Evolutionary conservation across 805 yeast species (phyloP).

Genomic region (Candida silvatica): DNA sequence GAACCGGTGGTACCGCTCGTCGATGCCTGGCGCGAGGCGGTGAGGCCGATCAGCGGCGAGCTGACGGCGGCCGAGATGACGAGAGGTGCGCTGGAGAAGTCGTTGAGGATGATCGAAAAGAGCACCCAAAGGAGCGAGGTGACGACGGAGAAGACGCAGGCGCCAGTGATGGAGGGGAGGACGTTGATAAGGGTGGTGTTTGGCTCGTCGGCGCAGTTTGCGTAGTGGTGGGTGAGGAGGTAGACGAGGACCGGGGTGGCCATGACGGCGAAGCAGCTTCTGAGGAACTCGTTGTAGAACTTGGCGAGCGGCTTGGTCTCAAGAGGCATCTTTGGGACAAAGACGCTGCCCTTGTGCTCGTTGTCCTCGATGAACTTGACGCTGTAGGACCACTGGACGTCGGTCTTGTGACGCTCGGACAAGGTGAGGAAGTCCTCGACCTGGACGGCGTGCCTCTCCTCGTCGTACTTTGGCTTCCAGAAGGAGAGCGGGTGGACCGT

Average conservation of each 20-base stretch:
- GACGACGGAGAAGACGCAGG: not conserved
- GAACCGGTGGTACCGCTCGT: not conserved
- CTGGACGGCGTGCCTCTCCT: constrained; percentile 2
- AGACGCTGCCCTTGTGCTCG: not conserved
- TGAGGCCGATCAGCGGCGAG: constrained; percentile 3
- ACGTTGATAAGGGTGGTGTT: not conserved
- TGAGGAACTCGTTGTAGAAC: not conserved
- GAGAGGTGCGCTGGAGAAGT: not conserved
- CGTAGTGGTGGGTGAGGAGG: not conserved
- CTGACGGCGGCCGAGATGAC: not conserved
- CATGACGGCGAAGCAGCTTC: not conserved
- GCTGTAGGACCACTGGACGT: constrained; percentile 1
- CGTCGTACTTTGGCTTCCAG: not conserved
- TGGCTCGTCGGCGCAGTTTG: not conserved
- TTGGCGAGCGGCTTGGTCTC: not conserved
- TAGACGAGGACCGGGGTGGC: not conserved
- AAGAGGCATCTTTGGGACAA: constrained; percentile 2
- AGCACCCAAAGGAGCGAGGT: not conserved
- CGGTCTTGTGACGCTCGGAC: constrained; percentile 1
- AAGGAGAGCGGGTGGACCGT: constrained; percentile 2
- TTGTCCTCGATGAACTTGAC: constrained; percentile 1
- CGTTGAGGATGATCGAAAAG: not conserved
- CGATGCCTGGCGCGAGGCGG: not conserved
- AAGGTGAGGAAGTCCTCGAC: not conserved
- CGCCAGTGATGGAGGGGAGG: not conserved